A percentile compares a stretch with the other conserved stretches of the same genome.
phyloP scores from a whole-genome alignment of 2,329 filamentous ascomycete species.

The Tympanopsis confertula region DNA sequence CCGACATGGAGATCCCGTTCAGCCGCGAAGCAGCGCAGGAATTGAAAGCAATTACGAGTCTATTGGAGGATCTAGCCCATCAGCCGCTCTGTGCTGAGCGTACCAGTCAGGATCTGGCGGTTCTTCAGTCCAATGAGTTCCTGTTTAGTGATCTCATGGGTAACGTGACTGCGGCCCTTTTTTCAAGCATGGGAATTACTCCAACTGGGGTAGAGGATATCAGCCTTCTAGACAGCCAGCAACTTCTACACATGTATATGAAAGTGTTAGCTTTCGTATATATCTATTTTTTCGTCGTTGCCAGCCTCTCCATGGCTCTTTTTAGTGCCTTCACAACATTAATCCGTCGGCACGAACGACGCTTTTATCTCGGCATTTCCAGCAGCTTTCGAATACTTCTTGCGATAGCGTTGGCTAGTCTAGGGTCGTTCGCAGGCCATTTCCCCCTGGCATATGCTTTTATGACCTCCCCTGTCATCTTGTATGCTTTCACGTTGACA shows the following conservation, averaged over 20 bases:
- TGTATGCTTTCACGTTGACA: not conserved
- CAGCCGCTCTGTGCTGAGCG: conserved; percentile 15
- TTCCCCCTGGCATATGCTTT: not conserved
- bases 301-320: conserved; percentile 19
- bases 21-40: conserved; percentile 16
- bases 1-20: conserved; percentile 25
- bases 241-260: conserved; percentile 21
- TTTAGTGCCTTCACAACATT: conserved; percentile 19
- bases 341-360: conserved; percentile 3
- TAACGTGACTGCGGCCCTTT: conserved; percentile 24
- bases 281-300: conserved; percentile 23
- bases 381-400: not conserved
- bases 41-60: conserved; percentile 15
- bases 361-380: not conserved
- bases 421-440: not conserved
- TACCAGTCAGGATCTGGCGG: conserved; percentile 5
- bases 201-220: conserved; percentile 14
- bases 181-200: conserved; percentile 23
- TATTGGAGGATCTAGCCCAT: conserved; percentile 16
- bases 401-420: not conserved
- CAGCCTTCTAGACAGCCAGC: conserved; percentile 12
- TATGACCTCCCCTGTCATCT: not conserved
- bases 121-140: conserved; percentile 9
- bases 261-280: conserved; percentile 23
- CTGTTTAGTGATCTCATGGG: conserved; percentile 19